These are phyloP conservation scores for Russula virescens DNA, from an alignment of 768 basidiomycete genomes.

Conservation along the genomic window DNA sequence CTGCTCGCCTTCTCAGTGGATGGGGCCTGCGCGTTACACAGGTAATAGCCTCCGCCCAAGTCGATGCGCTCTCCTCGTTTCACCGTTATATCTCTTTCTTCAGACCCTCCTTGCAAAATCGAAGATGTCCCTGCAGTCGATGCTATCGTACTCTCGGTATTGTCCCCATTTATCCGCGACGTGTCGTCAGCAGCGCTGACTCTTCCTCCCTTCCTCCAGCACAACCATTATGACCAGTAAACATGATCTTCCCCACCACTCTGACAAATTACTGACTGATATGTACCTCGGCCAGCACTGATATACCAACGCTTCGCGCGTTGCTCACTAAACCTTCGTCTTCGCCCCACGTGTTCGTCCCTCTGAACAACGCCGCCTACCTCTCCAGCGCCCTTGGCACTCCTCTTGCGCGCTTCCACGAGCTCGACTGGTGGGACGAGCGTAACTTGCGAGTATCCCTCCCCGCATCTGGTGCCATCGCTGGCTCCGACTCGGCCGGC, in stretches of 20 bases:
- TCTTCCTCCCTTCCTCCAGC: conserved; percentile 22
- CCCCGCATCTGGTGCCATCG: conserved; percentile 11
- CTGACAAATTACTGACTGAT: background rate
- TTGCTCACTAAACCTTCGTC: conserved; percentile 26
- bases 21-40: conserved; percentile 33
- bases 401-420: conserved; percentile 32
- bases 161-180: conserved; percentile 15
- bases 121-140: conserved; percentile 45
- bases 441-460: conserved; percentile 28
- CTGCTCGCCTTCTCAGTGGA: conserved; percentile 31
- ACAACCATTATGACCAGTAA: conserved; percentile 38
- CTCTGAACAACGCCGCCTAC: conserved; percentile 38
- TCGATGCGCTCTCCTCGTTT: background rate
- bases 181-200: background rate
- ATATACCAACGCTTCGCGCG: conserved; percentile 31
- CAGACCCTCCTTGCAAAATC: conserved; percentile 35
- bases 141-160: conserved; percentile 44
- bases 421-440: conserved; percentile 50
- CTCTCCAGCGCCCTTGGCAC: conserved; percentile 32
- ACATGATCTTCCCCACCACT: background rate
- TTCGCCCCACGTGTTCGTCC: conserved; percentile 40
- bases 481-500: background rate
- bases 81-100: background rate
- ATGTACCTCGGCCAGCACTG: conserved; percentile 28
- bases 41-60: conserved; percentile 24